These are phyloP conservation scores for Penicillium coprophilum DNA, from an alignment of 495 filamentous ascomycete species.

Conservation along the genomic window DNA sequence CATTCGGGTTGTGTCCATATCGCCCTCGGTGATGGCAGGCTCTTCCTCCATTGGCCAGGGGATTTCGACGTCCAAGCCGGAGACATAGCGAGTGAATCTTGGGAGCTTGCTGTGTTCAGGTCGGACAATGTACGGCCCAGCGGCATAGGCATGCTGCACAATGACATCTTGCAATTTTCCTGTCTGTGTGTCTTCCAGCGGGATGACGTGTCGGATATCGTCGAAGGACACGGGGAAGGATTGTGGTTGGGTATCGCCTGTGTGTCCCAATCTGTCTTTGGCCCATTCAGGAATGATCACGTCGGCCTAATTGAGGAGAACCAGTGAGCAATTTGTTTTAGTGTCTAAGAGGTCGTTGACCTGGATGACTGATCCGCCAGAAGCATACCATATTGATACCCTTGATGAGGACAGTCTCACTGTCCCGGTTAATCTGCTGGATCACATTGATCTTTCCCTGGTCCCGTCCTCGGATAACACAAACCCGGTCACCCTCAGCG, in stretches of 20 bases:
- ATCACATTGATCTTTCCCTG: constrained; percentile 79
- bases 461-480: constrained; percentile 70
- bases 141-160: constrained; percentile 61
- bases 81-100: constrained; percentile 43
- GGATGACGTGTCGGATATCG: constrained; percentile 75
- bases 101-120: constrained; percentile 36
- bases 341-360: neutral
- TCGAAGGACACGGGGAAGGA: constrained; percentile 60
- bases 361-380: neutral
- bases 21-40: constrained; percentile 46
- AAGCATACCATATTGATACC: constrained; percentile 65
- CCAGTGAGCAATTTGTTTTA: constrained; percentile 10
- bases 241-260: constrained; percentile 44
- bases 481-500: constrained; percentile 70
- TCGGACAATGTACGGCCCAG: constrained; percentile 36
- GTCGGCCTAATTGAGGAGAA: constrained; percentile 49
- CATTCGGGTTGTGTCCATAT: constrained; percentile 69
- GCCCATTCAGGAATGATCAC: constrained; percentile 56
- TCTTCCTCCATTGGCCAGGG: constrained; percentile 66
- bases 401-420: constrained; percentile 59
- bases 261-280: constrained; percentile 37
- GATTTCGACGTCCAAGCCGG: constrained; percentile 55
- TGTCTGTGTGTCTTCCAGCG: constrained; percentile 62
- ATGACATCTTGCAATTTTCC: constrained; percentile 67
- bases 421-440: constrained; percentile 52